These are phyloP conservation scores for Penicillium crustosum DNA, from an alignment of 2,329 filamentous ascomycete species.

Conservation along the genomic window DNA sequence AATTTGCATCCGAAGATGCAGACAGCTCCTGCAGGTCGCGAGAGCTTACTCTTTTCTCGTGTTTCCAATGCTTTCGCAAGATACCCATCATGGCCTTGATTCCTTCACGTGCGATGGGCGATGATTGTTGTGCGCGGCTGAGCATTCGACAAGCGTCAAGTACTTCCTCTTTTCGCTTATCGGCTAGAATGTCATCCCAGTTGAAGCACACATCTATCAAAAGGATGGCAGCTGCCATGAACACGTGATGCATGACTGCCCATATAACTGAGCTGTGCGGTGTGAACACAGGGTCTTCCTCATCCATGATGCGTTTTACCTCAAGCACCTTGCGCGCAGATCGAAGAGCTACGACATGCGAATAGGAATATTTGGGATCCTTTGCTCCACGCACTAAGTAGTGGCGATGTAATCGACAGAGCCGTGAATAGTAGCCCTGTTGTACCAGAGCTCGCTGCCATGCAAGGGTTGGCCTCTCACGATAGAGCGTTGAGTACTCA, in stretches of 20 bases:
- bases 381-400: constrained; percentile 41
- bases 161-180: constrained; percentile 39
- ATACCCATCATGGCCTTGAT: constrained; percentile 42
- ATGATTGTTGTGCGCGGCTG: constrained; percentile 36
- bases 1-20: neutral
- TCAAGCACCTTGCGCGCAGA: constrained; percentile 42
- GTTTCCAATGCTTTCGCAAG: constrained; percentile 35
- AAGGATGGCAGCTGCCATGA: constrained; percentile 42
- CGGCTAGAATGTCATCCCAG: constrained; percentile 38
- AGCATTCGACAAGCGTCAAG: constrained; percentile 41
- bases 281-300: constrained; percentile 27
- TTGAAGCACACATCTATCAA: constrained; percentile 45
- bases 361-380: constrained; percentile 40
- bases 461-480: constrained; percentile 30
- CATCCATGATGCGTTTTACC: constrained; percentile 37
- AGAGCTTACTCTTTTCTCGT: constrained; percentile 11
- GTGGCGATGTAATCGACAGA: constrained; percentile 42
- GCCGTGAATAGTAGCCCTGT: constrained; percentile 36
- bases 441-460: constrained; percentile 40
- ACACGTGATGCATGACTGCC: constrained; percentile 42
- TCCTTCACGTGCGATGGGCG: constrained; percentile 32
- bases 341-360: constrained; percentile 38
- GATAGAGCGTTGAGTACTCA: constrained; percentile 31
- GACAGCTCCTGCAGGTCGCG: neutral
- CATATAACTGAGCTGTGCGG: constrained; percentile 32